A percentile compares a stretch with the other conserved stretches of the same genome.
These are phyloP conservation scores for Endothia cerciana DNA, from an alignment of 2,329 filamentous ascomycete species.

Conservation along the genomic window DNA sequence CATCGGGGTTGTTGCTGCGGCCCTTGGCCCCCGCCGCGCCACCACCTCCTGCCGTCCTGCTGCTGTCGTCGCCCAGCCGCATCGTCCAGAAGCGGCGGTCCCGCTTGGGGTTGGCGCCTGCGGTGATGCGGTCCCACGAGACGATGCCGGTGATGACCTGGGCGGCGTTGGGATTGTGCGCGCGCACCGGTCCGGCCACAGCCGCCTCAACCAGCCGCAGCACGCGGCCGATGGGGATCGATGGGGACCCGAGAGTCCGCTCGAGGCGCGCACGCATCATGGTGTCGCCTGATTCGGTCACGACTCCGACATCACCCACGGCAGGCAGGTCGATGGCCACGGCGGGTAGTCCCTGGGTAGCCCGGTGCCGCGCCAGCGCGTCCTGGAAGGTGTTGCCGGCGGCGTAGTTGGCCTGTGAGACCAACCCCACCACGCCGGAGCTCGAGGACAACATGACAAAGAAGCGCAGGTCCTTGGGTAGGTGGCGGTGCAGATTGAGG, in stretches of 20 bases:
- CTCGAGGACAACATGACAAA: conserved; percentile 23
- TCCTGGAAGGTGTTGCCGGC: conserved; percentile 58
- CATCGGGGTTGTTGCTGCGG: conserved; percentile 14
- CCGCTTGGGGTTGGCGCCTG: not conserved
- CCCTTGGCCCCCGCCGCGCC: not conserved
- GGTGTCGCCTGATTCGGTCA: not conserved
- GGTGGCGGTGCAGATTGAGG: conserved; percentile 33
- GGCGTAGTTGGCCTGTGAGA: conserved; percentile 35
- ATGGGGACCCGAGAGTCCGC: not conserved
- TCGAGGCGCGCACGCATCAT: conserved; percentile 26
- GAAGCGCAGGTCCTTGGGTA: conserved; percentile 35
- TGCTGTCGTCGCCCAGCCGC: not conserved
- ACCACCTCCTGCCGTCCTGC: not conserved
- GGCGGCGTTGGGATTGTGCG: not conserved
- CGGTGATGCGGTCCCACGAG: not conserved
- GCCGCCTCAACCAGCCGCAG: not conserved
- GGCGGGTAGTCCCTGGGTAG: conserved; percentile 29
- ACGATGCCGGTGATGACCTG: conserved; percentile 4
- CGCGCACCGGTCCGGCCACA: not conserved
- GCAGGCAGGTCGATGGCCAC: conserved; percentile 34
- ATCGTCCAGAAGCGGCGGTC: conserved; percentile 13
- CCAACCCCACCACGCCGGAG: not conserved
- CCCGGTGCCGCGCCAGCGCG: conserved; percentile 43
- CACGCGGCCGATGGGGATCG: not conserved
- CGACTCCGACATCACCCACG: conserved; percentile 33